Conservation (phyloP, 306 rosid species). For the Quercus berberidifolia region DNA sequence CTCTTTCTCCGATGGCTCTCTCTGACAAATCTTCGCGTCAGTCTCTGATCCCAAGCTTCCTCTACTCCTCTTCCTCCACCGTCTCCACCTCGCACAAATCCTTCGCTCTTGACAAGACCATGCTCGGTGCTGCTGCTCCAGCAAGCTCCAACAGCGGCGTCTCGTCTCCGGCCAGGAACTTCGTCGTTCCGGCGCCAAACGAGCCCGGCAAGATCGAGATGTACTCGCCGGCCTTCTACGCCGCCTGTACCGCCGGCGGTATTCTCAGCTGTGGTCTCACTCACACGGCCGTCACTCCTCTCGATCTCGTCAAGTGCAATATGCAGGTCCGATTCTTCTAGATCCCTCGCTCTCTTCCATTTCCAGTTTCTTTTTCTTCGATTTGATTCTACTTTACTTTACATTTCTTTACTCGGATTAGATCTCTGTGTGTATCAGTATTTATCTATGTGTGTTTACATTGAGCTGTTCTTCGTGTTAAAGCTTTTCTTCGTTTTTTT, state of each 20-base stretch:
- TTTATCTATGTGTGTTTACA: not conserved
- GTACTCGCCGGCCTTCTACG: conserved; percentile 88
- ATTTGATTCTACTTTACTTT: not conserved
- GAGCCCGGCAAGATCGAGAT: conserved; percentile 73
- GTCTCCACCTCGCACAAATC: conserved; percentile 22
- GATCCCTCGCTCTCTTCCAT: conserved; percentile 16
- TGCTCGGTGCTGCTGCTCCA: conserved; percentile 24
- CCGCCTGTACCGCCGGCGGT: conserved; percentile 87
- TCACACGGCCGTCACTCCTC: conserved; percentile 95
- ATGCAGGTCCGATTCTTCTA: conserved; percentile 60
- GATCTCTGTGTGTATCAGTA: conserved; percentile 31
- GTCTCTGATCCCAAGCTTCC: conserved; percentile 65
- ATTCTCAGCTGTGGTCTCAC: conserved; percentile 89
- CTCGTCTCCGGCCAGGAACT: conserved; percentile 16
- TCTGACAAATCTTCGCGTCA: conserved; percentile 44
- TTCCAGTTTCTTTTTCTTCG: not conserved
- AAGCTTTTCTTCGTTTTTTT: not conserved
- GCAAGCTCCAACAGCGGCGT: not conserved
- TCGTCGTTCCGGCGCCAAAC: conserved; percentile 54
- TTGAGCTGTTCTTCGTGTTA: not conserved
- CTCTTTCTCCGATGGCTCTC: conserved; percentile 44
- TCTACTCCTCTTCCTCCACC: conserved; percentile 54
- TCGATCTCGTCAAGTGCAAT: conserved; percentile 94
- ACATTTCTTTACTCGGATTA: conserved; percentile 6
- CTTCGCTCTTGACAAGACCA: conserved; percentile 42